phyloP scores from a whole-genome alignment of 192 early-diverging fungal genomes.

The Obelidium mucronatum region DNA sequence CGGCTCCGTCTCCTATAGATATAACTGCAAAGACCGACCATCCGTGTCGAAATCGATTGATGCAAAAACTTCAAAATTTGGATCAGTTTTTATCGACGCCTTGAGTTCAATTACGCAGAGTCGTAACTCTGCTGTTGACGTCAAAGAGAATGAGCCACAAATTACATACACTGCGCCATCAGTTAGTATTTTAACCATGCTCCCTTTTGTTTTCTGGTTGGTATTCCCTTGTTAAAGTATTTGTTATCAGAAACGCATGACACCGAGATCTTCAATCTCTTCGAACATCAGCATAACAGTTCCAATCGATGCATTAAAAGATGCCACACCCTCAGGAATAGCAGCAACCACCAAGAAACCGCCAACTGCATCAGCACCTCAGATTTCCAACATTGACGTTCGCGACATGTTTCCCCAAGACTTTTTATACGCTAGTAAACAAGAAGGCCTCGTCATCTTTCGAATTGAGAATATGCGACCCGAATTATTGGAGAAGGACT shows the following conservation, averaged over 20 bases:
- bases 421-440: background rate
- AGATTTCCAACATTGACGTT: constrained; percentile 35
- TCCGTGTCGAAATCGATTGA: too few species aligned
- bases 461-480: constrained; percentile 56
- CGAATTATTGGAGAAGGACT: constrained; percentile 17
- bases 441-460: constrained; percentile 46
- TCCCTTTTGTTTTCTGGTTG: background rate
- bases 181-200: background rate
- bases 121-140: background rate
- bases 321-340: constrained; percentile 28
- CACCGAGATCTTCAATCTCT: background rate
- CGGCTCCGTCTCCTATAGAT: too few species aligned
- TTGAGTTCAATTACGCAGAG: constrained; percentile 23
- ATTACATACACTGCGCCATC: too few species aligned
- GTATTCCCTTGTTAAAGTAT: background rate
- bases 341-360: constrained; percentile 1
- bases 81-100: constrained; percentile 49
- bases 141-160: too few species aligned
- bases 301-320: constrained; percentile 7
- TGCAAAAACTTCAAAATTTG: constrained; percentile 29
- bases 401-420: constrained; percentile 49
- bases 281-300: background rate
- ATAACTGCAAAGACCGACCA: too few species aligned
- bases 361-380: constrained; percentile 1
- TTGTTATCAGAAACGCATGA: background rate